Conservation (phyloP, 148 eudicot species). For the Camellia sinensis region DNA sequence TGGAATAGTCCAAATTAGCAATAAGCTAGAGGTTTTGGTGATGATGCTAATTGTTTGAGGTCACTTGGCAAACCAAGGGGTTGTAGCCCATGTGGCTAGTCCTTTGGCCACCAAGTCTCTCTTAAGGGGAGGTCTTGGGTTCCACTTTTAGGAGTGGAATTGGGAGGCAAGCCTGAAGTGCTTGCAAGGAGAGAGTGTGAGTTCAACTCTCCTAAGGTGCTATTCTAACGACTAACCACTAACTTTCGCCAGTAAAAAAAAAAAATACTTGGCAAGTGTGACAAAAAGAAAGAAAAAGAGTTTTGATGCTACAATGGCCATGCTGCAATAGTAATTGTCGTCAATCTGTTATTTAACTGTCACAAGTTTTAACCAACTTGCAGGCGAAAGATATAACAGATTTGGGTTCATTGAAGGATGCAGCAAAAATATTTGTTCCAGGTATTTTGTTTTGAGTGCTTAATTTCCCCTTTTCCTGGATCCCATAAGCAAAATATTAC, state of each 20-base stretch:
- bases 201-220: too few relatives aligned
- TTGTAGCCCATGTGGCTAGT: too few relatives aligned
- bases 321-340: background rate
- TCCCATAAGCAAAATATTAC: too few relatives aligned
- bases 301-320: background rate
- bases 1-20: background rate
- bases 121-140: too few relatives aligned
- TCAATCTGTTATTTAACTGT: background rate
- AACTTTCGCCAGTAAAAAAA: too few relatives aligned
- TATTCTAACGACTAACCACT: too few relatives aligned
- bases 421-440: slow-evolving; percentile 83
- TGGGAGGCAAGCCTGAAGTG: too few relatives aligned
- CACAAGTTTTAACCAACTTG: slow-evolving; percentile 10
- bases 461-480: background rate
- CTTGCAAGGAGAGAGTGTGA: too few relatives aligned
- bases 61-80: background rate
- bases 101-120: too few relatives aligned
- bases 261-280: background rate
- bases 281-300: background rate
- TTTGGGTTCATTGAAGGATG: slow-evolving; percentile 84
- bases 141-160: too few relatives aligned
- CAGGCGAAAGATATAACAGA: slow-evolving; percentile 87
- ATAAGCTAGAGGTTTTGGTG: background rate
- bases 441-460: slow-evolving; percentile 37
- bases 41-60: background rate